Evolutionary conservation across 176 grass and related monocot genomes (phyloP), one percentile per base, ranked within the genome.

Genomic region (Secale cereale): DNA sequence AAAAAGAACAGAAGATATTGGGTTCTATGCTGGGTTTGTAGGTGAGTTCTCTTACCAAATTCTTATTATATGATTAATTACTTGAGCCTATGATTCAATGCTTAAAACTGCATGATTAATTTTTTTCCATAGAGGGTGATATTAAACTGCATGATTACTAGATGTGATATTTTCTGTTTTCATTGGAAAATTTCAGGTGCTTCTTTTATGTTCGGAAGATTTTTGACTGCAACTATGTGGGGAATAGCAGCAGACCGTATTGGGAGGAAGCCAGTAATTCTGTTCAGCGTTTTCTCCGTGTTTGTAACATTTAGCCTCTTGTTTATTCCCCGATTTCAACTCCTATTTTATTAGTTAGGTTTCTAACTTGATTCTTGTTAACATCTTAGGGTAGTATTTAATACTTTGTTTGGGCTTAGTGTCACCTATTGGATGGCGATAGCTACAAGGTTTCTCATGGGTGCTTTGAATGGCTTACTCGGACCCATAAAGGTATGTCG

Each of bases 1-100:
- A 22, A 81, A 98, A 94, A 87, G 67, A 81, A 94, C 94, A 83
- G 96, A 98, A 89, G 96, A 95, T 82, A 98, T 98, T 39, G 96
- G 96, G 76, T 98, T 98, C 82, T 98, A 98, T 84, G 96, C 93
- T 56, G 96, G 96, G 60, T 98, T 98, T 76, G 93, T 98, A 41
- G 96, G 96, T 92, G 84, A 73, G 79, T 86, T 59, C 46, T 80
- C 31, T 54, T 33, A 35, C 7, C 12, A 79, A 77, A 25, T 54
- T 31, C 35, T 56, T 30, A 60, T 52, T 83, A 9, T 1, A 54
- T 52, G 60, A 46, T 54, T 31, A 17, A 31, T 27, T 76, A 76
- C 20, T n/a, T 59, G 9, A 80, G 23, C 59, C 28, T 20, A 23
- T 46, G 16, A 26, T 59, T 65, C 19, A 54, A 48, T 74, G 11